Conservation (phyloP, 176 grass and related monocot species). For the Rhynchospora pubera region DNA sequence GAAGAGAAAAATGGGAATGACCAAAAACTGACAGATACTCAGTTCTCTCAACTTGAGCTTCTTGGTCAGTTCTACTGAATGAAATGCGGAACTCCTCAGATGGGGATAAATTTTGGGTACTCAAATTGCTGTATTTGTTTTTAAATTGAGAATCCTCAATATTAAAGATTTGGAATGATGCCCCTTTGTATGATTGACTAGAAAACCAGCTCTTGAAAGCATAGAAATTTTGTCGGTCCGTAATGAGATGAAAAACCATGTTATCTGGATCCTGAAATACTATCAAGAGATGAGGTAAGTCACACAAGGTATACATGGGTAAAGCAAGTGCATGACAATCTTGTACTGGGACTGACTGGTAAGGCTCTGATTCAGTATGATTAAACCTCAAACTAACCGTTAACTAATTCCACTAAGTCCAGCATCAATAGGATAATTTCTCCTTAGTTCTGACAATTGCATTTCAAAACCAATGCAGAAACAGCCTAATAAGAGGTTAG, state of each 20-base stretch:
- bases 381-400: neutral
- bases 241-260: slow-evolving; percentile 70
- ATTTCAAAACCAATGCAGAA: neutral
- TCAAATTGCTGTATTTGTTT: slow-evolving; percentile 13
- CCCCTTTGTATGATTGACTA: slow-evolving; percentile 52
- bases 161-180: slow-evolving; percentile 40
- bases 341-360: neutral
- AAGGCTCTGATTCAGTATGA: neutral
- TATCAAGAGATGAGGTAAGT: slow-evolving; percentile 33
- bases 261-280: slow-evolving; percentile 59
- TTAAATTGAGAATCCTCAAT: slow-evolving; percentile 41
- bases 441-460: neutral
- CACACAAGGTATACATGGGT: neutral
- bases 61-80: neutral
- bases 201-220: slow-evolving; percentile 73
- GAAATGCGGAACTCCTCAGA: slow-evolving; percentile 61
- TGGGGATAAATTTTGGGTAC: slow-evolving; percentile 36
- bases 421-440: neutral
- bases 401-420: neutral
- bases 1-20: slow-evolving; percentile 59
- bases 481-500: too few relatives aligned
- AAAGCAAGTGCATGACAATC: neutral
- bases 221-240: slow-evolving; percentile 61
- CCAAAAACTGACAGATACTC: slow-evolving; percentile 66
- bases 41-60: slow-evolving; percentile 25